These are phyloP conservation scores for Scutellaria barbata DNA, from an alignment of 257 asterid genomes.

Conservation along the genomic window DNA sequence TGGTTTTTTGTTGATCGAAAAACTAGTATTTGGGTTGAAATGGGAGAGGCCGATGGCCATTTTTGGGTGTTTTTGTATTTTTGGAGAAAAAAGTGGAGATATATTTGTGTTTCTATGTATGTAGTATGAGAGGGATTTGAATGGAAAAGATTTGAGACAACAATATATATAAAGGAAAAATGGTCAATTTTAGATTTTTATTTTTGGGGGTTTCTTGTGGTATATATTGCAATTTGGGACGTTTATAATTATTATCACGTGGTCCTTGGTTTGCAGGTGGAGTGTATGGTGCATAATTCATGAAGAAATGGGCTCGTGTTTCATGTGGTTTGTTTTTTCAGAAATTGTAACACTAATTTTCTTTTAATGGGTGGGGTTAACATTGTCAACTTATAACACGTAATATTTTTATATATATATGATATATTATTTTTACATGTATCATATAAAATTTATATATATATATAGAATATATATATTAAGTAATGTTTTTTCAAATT, in stretches of 20 bases:
- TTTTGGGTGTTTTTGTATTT: background rate
- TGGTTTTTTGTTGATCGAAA: constrained; percentile 25
- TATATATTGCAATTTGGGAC: too few relatives aligned
- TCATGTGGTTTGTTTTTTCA: background rate
- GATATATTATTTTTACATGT: too few relatives aligned
- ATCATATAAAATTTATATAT: too few relatives aligned
- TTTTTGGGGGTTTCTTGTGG: too few relatives aligned
- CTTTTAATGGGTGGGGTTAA: too few relatives aligned
- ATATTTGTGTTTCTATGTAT: background rate
- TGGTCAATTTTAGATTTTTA: too few relatives aligned
- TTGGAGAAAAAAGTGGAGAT: background rate
- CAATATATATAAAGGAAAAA: background rate
- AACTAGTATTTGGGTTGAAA: constrained; percentile 25
- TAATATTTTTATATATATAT: too few relatives aligned
- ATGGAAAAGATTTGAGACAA: background rate
- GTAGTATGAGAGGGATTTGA: too few relatives aligned
- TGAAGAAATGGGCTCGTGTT: background rate
- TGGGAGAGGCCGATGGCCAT: constrained; percentile 38
- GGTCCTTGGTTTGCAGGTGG: background rate
- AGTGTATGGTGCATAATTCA: background rate
- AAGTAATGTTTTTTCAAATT: too few relatives aligned
- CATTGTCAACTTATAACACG: too few relatives aligned
- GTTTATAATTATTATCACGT: background rate
- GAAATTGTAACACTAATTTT: too few relatives aligned
- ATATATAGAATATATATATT: too few relatives aligned